Conservation (phyloP, 1,139 yeast species). For the Oligophagozyma castellii region DNA sequence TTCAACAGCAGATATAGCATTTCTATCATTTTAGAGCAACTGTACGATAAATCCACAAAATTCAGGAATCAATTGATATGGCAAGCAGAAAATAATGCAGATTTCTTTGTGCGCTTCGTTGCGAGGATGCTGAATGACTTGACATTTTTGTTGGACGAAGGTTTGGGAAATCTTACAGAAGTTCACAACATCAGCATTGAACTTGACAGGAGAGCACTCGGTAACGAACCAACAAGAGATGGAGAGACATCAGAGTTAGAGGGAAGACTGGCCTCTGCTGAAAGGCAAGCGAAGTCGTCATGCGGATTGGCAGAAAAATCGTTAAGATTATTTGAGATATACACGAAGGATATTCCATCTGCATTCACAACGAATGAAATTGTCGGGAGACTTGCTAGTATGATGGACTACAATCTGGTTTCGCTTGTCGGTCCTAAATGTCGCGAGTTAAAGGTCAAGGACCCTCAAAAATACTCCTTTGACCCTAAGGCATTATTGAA, state of each 20-base stretch:
- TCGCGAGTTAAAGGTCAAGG: slow-evolving; percentile 68
- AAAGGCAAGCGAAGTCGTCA: slow-evolving; percentile 66
- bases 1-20: slow-evolving; percentile 83
- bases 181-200: slow-evolving; percentile 67
- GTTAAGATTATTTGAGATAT: slow-evolving; percentile 60
- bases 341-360: slow-evolving; percentile 74
- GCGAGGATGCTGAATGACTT: slow-evolving; percentile 93
- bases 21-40: slow-evolving; percentile 64
- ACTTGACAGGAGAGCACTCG: slow-evolving; percentile 28
- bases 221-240: slow-evolving; percentile 32
- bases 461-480: slow-evolving; percentile 75
- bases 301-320: slow-evolving; percentile 80
- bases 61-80: slow-evolving; percentile 56
- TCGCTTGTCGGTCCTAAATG: slow-evolving; percentile 93
- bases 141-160: slow-evolving; percentile 82
- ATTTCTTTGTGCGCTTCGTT: slow-evolving; percentile 79
- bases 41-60: slow-evolving; percentile 55
- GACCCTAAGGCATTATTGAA: slow-evolving; percentile 63
- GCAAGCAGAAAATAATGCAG: slow-evolving; percentile 54
- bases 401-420: slow-evolving; percentile 83
- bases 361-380: slow-evolving; percentile 84
- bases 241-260: slow-evolving; percentile 48
- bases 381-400: slow-evolving; percentile 86
- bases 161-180: slow-evolving; percentile 61
- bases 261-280: slow-evolving; percentile 45